These are phyloP conservation scores for Leishmania major DNA, from an alignment of 208 protist species.

Conservation along the genomic window DNA sequence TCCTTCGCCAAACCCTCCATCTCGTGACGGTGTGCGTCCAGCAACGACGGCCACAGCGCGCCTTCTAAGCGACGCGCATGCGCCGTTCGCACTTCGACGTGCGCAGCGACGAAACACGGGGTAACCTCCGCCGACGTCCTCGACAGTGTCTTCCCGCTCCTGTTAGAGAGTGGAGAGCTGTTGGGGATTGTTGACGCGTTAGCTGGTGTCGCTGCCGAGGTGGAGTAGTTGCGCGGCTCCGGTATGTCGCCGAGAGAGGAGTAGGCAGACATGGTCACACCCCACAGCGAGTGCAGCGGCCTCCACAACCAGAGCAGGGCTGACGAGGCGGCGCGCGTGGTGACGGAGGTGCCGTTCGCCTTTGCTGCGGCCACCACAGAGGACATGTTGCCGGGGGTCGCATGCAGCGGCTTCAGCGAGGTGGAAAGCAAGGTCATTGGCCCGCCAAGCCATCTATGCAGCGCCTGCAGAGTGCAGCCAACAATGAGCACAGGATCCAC, in stretches of 20 bases:
- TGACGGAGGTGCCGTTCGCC: neutral
- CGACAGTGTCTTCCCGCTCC: neutral
- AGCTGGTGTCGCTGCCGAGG: neutral
- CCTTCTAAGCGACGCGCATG: slow-evolving; percentile 26
- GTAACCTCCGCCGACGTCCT: neutral
- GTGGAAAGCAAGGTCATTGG: neutral
- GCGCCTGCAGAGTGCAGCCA: slow-evolving; percentile 14
- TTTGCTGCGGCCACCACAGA: neutral
- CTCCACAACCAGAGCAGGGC: slow-evolving; percentile 21
- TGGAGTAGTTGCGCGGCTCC: neutral
- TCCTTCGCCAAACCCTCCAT: slow-evolving; percentile 18
- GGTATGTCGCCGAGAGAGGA: neutral
- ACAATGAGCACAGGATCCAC: slow-evolving; percentile 22
- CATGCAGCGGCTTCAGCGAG: neutral
- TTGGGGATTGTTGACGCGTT: neutral
- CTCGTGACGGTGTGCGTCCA: slow-evolving; percentile 9
- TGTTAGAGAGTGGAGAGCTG: neutral
- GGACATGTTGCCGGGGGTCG: neutral
- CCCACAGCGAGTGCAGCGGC: slow-evolving; percentile 19
- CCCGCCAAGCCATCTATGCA: slow-evolving; percentile 11
- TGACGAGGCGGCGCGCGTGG: slow-evolving; percentile 1
- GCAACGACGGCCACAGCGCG: slow-evolving; percentile 26
- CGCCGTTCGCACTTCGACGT: slow-evolving; percentile 2
- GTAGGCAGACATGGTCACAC: neutral
- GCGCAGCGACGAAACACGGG: neutral